phyloP scores from a whole-genome alignment of 768 basidiomycete genomes.

The Tylopilus intermedius region DNA sequence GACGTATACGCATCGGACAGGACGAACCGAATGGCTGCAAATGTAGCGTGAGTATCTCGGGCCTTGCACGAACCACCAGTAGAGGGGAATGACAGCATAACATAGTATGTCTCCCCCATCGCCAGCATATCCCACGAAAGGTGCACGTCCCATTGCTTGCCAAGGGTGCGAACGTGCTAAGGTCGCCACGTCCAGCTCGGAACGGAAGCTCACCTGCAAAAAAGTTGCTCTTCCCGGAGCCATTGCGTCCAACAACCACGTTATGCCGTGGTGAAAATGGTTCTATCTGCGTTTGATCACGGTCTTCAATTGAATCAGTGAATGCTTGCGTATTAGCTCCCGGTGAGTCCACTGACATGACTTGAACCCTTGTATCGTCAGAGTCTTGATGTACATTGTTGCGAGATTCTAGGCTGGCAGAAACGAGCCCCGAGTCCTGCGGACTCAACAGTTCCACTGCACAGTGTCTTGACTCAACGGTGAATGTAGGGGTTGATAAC shows the following conservation, averaged over 20 bases:
- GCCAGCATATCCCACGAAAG: neutral
- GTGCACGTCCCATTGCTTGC: too few relatives aligned
- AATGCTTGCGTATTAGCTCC: neutral
- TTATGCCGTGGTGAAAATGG: slow-evolving; percentile 93
- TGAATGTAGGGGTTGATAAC: too few relatives aligned
- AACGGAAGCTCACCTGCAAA: slow-evolving; percentile 67
- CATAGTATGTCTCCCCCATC: neutral
- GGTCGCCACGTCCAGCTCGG: neutral
- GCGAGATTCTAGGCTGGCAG: neutral
- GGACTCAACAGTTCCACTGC: too few relatives aligned
- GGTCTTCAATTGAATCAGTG: slow-evolving; percentile 42
- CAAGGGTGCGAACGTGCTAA: too few relatives aligned
- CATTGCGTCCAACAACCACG: slow-evolving; percentile 96
- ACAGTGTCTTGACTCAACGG: too few relatives aligned
- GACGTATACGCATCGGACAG: slow-evolving; percentile 96
- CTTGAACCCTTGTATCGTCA: slow-evolving; percentile 95
- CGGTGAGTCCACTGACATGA: slow-evolving; percentile 57
- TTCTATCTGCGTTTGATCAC: slow-evolving; percentile 88
- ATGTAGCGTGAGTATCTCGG: slow-evolving; percentile 4
- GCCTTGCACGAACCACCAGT: neutral
- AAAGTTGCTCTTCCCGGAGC: slow-evolving; percentile 98
- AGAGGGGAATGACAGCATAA: neutral
- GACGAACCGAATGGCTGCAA: slow-evolving; percentile 89
- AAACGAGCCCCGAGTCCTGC: neutral
- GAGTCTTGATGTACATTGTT: slow-evolving; percentile 78